A percentile compares a stretch with the other conserved stretches of the same genome.
These are phyloP conservation scores for Cryphonectria nitschkei DNA, from an alignment of 2,329 filamentous ascomycete species.

Conservation along the genomic window DNA sequence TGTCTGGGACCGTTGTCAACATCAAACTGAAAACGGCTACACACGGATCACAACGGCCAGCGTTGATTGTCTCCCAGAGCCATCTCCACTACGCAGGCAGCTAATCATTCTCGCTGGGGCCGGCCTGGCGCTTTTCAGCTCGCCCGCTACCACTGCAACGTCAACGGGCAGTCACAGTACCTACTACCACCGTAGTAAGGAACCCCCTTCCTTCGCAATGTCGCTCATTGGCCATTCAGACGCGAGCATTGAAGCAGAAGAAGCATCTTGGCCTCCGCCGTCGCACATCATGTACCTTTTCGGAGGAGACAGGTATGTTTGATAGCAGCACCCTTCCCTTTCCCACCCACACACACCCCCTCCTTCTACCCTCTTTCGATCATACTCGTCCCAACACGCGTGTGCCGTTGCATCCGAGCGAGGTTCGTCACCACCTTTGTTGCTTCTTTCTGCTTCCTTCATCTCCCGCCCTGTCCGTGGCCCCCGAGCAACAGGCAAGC, in stretches of 20 bases:
- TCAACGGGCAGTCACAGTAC: neutral
- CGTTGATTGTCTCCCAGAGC: neutral
- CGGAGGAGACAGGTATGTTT: conserved; percentile 29
- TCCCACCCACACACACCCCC: neutral
- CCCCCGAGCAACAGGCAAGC: neutral
- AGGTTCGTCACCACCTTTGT: neutral
- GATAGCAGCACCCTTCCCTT: neutral
- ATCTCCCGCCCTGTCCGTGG: neutral
- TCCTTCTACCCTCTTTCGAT: neutral
- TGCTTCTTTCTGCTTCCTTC: neutral
- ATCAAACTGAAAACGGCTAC: neutral
- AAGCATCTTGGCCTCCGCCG: neutral
- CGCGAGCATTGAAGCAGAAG: neutral
- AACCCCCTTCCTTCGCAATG: neutral
- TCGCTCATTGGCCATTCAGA: neutral
- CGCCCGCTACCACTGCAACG: neutral
- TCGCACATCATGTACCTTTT: conserved; percentile 26
- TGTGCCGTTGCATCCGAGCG: neutral
- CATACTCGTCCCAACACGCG: neutral
- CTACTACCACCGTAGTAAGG: neutral
- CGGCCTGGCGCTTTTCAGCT: neutral
- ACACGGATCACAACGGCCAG: neutral
- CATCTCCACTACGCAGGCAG: neutral
- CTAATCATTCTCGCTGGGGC: neutral
- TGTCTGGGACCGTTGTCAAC: neutral